Percentiles rank a stretch among this genome's conserved stretches.
phyloP scores from a whole-genome alignment of 805 yeast species.

The Grigorovia yakushimaensis region DNA sequence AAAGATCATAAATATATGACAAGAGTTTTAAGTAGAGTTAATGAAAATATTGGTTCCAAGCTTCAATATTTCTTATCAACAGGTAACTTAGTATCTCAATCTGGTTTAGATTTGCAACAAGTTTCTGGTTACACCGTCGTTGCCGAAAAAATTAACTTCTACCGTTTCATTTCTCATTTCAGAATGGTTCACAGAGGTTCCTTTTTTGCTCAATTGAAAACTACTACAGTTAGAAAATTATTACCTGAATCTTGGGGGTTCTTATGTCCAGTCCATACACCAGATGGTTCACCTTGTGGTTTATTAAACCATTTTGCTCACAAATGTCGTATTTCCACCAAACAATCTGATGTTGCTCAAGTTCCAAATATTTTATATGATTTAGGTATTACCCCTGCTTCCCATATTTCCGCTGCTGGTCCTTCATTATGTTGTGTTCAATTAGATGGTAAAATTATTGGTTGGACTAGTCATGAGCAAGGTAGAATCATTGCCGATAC shows the following conservation, averaged over 20 bases:
- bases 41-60: conserved; percentile 91
- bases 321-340: conserved; percentile 81
- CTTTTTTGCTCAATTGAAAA: conserved; percentile 94
- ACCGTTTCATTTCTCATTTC: conserved; percentile 96
- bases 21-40: conserved; percentile 65
- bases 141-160: conserved; percentile 95
- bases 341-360: conserved; percentile 58
- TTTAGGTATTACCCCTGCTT: conserved; percentile 73
- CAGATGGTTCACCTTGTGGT: conserved; percentile 99
- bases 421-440: conserved; percentile 85
- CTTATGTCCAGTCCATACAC: conserved; percentile 97
- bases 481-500: conserved; percentile 84
- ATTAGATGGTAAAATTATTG: conserved; percentile 83
- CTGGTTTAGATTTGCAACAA: conserved; percentile 96
- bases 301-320: conserved; percentile 92
- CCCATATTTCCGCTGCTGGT: conserved; percentile 72
- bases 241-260: conserved; percentile 99
- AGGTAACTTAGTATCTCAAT: conserved; percentile 93
- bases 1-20: conserved; percentile 74
- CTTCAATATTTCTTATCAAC: conserved; percentile 91
- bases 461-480: conserved; percentile 88
- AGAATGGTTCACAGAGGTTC: conserved; percentile 99
- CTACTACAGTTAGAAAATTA: conserved; percentile 92
- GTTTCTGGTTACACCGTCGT: conserved; percentile 97
- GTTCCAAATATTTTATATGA: conserved; percentile 57